These are phyloP conservation scores for Musa itinerans DNA, from an alignment of 176 grass and related monocot genomes.

Conservation along the genomic window DNA sequence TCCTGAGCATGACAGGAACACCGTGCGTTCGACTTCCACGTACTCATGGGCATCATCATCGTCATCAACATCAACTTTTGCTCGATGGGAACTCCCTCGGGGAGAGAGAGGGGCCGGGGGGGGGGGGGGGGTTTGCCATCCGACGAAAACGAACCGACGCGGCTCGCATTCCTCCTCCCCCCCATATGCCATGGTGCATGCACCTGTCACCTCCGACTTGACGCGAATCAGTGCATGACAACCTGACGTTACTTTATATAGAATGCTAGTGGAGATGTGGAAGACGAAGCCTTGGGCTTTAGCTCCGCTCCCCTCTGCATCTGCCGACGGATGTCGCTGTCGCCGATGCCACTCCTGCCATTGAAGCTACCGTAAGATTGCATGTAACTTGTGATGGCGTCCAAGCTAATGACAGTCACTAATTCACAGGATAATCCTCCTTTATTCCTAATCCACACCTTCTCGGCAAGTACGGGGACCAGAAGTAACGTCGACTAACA, in stretches of 20 bases:
- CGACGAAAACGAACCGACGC: too few species aligned
- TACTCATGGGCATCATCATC: too few species aligned
- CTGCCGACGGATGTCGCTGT: background rate
- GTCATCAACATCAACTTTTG: too few species aligned
- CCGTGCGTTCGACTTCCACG: too few species aligned
- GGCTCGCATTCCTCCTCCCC: too few species aligned
- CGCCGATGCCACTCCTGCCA: background rate
- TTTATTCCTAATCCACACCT: background rate
- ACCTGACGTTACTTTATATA: background rate
- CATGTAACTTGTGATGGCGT: background rate
- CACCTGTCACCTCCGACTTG: background rate
- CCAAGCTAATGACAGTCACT: background rate
- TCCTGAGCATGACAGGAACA: too few species aligned
- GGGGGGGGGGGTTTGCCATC: too few species aligned
- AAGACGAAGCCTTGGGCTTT: background rate
- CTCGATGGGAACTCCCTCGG: too few species aligned
- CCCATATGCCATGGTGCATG: background rate
- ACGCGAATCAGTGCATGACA: conserved; percentile 1
- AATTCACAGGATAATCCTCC: background rate
- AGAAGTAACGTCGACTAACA: background rate
- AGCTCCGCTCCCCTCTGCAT: background rate
- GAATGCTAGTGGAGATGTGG: background rate
- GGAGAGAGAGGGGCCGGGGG: too few species aligned
- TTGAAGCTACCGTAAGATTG: background rate
- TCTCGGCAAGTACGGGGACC: background rate